Conservation (phyloP, 1,284 basidiomycete species). For the Heliocybe sulcata region DNA sequence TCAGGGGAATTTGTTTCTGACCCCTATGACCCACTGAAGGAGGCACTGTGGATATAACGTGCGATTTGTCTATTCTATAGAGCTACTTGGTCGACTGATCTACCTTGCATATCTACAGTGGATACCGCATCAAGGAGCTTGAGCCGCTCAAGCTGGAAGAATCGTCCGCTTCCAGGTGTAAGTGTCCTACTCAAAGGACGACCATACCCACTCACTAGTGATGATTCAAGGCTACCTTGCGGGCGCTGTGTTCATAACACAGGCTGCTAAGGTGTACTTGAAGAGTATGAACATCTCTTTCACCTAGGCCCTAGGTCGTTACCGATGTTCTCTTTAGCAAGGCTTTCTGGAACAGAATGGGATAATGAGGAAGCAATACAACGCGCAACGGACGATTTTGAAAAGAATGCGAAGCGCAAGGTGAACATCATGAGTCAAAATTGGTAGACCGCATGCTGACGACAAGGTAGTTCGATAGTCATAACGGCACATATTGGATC, state of each 20-base stretch:
- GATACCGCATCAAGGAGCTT: constrained; percentile 4
- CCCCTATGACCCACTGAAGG: constrained; percentile 1
- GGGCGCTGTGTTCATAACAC: constrained; percentile 6
- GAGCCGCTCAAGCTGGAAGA: constrained; percentile 5
- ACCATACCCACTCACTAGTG: neutral
- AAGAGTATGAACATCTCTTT: neutral
- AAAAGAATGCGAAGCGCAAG: constrained; percentile 6
- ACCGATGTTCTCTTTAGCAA: neutral
- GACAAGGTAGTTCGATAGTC: constrained; percentile 5
- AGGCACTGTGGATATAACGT: constrained; percentile 8
- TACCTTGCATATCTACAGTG: neutral
- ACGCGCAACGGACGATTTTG: constrained; percentile 3
- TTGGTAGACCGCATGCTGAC: no score
- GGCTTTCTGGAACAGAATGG: constrained; percentile 3
- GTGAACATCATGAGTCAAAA: constrained; percentile 1
- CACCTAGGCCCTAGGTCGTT: no score
- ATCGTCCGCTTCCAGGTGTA: constrained; percentile 6
- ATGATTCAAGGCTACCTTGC: constrained; percentile 6
- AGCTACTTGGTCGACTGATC: no score
- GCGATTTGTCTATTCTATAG: neutral
- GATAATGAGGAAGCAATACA: constrained; percentile 4
- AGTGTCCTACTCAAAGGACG: neutral
- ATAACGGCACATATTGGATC: constrained; percentile 3
- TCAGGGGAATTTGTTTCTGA: neutral
- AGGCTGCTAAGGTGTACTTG: constrained; percentile 4